These are phyloP conservation scores for Spergularia bocconei DNA, from an alignment of 148 eudicot genomes.

Conservation along the genomic window DNA sequence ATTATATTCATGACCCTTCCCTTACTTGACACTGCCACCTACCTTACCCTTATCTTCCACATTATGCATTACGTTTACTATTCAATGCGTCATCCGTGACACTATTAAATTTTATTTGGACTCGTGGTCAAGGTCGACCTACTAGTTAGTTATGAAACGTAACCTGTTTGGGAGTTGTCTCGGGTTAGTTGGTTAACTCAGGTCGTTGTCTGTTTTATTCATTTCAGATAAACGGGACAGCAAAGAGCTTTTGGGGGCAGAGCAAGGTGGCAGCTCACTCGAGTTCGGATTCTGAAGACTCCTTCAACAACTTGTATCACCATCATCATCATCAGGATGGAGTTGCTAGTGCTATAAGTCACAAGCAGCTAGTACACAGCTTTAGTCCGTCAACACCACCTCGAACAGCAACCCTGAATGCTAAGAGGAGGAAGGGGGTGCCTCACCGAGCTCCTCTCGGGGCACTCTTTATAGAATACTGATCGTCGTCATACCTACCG, in stretches of 20 bases:
- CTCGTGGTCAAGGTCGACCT: too few relatives aligned
- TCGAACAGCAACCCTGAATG: conserved; percentile 42
- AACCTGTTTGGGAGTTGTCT: too few relatives aligned
- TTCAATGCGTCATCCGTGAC: too few relatives aligned
- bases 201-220: too few relatives aligned
- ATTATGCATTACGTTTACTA: too few relatives aligned
- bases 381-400: conserved; percentile 86
- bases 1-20: background rate
- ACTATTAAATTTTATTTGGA: too few relatives aligned
- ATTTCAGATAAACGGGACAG: conserved; percentile 71
- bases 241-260: conserved; percentile 48
- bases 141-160: too few relatives aligned
- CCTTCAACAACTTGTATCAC: conserved; percentile 50
- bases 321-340: conserved; percentile 16
- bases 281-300: conserved; percentile 61
- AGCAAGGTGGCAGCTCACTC: conserved; percentile 11
- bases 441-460: conserved; percentile 91
- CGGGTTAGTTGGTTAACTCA: too few relatives aligned
- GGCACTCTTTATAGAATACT: conserved; percentile 46
- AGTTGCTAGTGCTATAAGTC: conserved; percentile 17
- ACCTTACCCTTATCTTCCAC: too few relatives aligned
- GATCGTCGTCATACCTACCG: too few relatives aligned
- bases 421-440: conserved; percentile 90
- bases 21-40: too few relatives aligned
- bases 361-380: conserved; percentile 41